A percentile compares a stretch with the other conserved stretches of the same genome.
phyloP scores from a whole-genome alignment of 2,329 filamentous ascomycete genomes.

The Aspergillus aculeatinus region DNA sequence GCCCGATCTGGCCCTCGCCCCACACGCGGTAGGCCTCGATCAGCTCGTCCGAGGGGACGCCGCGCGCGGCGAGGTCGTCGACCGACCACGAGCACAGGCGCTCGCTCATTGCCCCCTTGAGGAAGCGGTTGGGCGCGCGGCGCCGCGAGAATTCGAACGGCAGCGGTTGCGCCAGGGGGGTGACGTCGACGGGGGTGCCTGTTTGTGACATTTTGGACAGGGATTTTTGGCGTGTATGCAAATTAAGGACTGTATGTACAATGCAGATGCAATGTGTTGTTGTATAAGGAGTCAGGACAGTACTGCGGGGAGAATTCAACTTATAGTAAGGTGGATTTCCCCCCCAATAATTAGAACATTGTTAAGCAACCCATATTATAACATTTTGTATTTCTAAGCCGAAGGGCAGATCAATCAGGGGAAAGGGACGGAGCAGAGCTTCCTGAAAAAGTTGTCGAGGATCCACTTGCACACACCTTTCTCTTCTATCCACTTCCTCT shows the following conservation, averaged over 20 bases:
- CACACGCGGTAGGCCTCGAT: conserved; percentile 29
- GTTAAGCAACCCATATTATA: neutral
- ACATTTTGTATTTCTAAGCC: neutral
- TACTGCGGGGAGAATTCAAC: too few relatives aligned
- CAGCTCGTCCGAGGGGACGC: conserved; percentile 53
- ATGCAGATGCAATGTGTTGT: too few relatives aligned
- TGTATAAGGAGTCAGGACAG: too few relatives aligned
- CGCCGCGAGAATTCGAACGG: conserved; percentile 53
- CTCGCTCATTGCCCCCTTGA: conserved; percentile 69
- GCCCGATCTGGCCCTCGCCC: conserved; percentile 6
- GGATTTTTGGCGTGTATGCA: too few relatives aligned
- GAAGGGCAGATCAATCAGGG: too few relatives aligned
- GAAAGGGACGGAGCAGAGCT: neutral
- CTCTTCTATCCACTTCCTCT: too few relatives aligned
- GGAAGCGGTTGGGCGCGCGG: conserved; percentile 63
- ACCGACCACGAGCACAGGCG: conserved; percentile 61
- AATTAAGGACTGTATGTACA: too few relatives aligned
- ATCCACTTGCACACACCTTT: neutral
- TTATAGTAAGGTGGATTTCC: too few relatives aligned
- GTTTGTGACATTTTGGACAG: neutral
- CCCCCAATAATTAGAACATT: too few relatives aligned
- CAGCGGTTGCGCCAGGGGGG: conserved; percentile 49
- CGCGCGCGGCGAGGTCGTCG: conserved; percentile 52
- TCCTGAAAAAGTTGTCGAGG: neutral
- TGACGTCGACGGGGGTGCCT: conserved; percentile 25